Evolutionary conservation across 345 rosid genomes (phyloP), one percentile per base, ranked within the genome.

Genomic region (Pseudoturritis turrita): DNA sequence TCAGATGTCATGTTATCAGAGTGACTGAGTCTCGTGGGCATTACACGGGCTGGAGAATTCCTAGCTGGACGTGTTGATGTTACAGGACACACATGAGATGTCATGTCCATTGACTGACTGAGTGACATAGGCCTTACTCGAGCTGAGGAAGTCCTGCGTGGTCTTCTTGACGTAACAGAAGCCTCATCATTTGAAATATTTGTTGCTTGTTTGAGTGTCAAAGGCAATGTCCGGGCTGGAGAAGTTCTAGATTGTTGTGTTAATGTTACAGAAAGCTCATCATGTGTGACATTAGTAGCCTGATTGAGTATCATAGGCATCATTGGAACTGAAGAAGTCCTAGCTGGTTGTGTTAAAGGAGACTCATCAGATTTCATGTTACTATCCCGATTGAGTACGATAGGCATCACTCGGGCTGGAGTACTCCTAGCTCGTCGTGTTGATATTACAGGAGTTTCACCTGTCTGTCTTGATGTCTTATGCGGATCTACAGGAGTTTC

Each of bases 341-440:
- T 76, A 57, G 61, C 67, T 56, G 72, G 71, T 70, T 64, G 71
- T 53, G 64, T 53, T 67, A 22, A 18, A 68, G 70, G 59, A 68
- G 52, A 58, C 36, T 45, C 74, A 62, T 54, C 35, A 45, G 64
- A 53, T 75, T 6, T 68, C 59, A 62, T 19, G 37, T 68, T 62
- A 62, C 70, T 44, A 35, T 62, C 79, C 15, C 44, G 36, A 55
- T 19, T 36, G 70, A 77, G 72, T 11, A 77, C 76, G 2, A 70
- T 10, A 70, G 76, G 80, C 72, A 77, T 77, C 35, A 71, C 76
- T 57, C 80, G 40, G 12, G 76, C 76, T 40, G 80, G 80, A 64
- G 72, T 77, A 50, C 76, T 70, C 52, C 76, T 77, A 50, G 80
- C 80, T 64, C 76, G 76, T 35, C 80, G 61, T 57, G 75, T 63